phyloP scores from a whole-genome alignment of 805 yeast species.

The Starmera dryadoides region DNA sequence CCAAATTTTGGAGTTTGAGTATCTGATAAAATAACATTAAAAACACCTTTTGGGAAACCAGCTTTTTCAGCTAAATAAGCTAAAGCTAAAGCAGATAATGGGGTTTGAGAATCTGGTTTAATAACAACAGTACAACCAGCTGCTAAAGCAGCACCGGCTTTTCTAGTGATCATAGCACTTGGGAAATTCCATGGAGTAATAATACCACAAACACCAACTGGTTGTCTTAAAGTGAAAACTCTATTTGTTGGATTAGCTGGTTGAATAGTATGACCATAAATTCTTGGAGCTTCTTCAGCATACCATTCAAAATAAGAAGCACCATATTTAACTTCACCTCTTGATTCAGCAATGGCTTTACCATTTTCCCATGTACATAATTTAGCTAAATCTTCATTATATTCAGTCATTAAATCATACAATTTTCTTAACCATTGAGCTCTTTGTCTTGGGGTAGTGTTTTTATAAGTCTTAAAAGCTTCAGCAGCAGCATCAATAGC shows the following conservation, averaged over 20 bases:
- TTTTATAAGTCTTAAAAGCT: slow-evolving; percentile 38
- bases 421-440: slow-evolving; percentile 42
- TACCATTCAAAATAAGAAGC: slow-evolving; percentile 87
- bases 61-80: slow-evolving; percentile 49
- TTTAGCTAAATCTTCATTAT: slow-evolving; percentile 49
- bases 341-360: slow-evolving; percentile 45
- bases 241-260: slow-evolving; percentile 44
- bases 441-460: slow-evolving; percentile 43
- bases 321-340: slow-evolving; percentile 50
- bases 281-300: slow-evolving; percentile 55
- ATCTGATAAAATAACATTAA: slow-evolving; percentile 44
- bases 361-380: slow-evolving; percentile 57
- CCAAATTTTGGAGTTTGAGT: slow-evolving; percentile 49
- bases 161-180: slow-evolving; percentile 58
- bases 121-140: slow-evolving; percentile 55
- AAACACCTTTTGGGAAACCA: slow-evolving; percentile 53
- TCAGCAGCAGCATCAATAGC: slow-evolving; percentile 42
- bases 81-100: slow-evolving; percentile 51
- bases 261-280: slow-evolving; percentile 50
- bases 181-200: slow-evolving; percentile 69
- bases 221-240: slow-evolving; percentile 47
- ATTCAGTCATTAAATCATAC: slow-evolving; percentile 44
- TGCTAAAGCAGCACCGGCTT: slow-evolving; percentile 60
- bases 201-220: slow-evolving; percentile 57
- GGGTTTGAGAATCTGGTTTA: slow-evolving; percentile 59